Conservation (phyloP, 805 yeast genomes). For the Metschnikowia proteae region DNA sequence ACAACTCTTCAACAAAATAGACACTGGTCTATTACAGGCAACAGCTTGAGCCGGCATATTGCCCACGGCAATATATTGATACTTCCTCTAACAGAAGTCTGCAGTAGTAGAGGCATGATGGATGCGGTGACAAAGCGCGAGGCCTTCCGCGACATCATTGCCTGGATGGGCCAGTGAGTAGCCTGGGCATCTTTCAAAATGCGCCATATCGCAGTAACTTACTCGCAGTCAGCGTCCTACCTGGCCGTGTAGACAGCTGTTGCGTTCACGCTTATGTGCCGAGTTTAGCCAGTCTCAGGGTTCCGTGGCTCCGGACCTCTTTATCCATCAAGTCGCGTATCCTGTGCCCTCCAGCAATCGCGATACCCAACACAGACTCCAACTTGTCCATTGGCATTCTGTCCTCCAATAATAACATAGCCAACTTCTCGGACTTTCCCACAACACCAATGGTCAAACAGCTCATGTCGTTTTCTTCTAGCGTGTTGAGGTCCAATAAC, state of each 20-base stretch:
- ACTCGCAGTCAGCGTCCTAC: too few species aligned
- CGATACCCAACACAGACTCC: slow-evolving; percentile 72
- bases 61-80: too few species aligned
- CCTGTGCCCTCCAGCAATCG: slow-evolving; percentile 82
- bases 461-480: slow-evolving; percentile 84
- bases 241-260: background rate
- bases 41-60: too few species aligned
- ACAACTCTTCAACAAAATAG: too few species aligned
- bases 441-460: slow-evolving; percentile 77
- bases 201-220: too few species aligned
- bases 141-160: too few species aligned
- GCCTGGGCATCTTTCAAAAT: too few species aligned
- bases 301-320: slow-evolving; percentile 75
- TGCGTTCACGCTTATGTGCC: background rate
- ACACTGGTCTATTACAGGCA: too few species aligned
- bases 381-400: slow-evolving; percentile 79
- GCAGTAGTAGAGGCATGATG: too few species aligned
- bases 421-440: slow-evolving; percentile 76
- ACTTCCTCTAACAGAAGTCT: too few species aligned
- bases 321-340: slow-evolving; percentile 82
- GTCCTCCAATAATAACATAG: slow-evolving; percentile 74
- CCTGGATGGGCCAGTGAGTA: too few species aligned
- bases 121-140: too few species aligned
- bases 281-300: slow-evolving; percentile 47
- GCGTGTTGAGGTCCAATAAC: slow-evolving; percentile 71